Base-by-base conservation (phyloP, 768 basidiomycete genomes). In the Hypholoma sublateritium region DNA sequence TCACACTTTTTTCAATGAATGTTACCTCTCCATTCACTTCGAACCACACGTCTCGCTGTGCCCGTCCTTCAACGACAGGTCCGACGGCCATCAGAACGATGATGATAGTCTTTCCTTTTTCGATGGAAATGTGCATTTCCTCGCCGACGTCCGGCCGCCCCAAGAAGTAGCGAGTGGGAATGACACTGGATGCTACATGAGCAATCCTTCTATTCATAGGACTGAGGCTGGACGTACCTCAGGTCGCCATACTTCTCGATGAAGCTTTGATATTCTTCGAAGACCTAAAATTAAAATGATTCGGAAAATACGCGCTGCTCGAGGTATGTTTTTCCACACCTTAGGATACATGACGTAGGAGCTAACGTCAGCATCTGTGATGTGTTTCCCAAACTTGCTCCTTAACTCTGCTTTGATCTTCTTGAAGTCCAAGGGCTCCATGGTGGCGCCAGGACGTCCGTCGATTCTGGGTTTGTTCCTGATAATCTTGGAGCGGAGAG, bases 281-380 rank as follows among this genome's bases (percentile, higher is more conserved):
- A 98, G 57, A 96, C 94, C 91, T 93, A 62, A 37, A 39, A 25
- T 49, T 47, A 13, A 41, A 19, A 59, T 37, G 36, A 41, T 44
- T 35, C 37, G 49, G 48, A n/a, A 55, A 16, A 35, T 35, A 47
- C 22, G 17, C 32, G 13, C 44, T 39, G 50, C 50, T 48, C 44
- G 28, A 50, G 53, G 32, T 28, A 50, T 39, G 32, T 14, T 55
- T 53, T 32, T 45, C 63, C 69, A 46, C 61, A 90, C 94, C 87
- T 97, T 96, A 42, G 96, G 95, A 70, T 98, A 99, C 95, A 99
- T 98, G 71, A 91, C 91, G 78, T 94, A 97, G 50, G 92, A 95
- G 37, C 88, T 86, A 45, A 98, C 95, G 72, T 99, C 97, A 49
- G 81, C 79, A 70, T 96, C 94, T 9, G 91, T 90, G 69, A 99